Conservation (phyloP, 2,329 filamentous ascomycete species). For the Fusarium abutilonis region DNA sequence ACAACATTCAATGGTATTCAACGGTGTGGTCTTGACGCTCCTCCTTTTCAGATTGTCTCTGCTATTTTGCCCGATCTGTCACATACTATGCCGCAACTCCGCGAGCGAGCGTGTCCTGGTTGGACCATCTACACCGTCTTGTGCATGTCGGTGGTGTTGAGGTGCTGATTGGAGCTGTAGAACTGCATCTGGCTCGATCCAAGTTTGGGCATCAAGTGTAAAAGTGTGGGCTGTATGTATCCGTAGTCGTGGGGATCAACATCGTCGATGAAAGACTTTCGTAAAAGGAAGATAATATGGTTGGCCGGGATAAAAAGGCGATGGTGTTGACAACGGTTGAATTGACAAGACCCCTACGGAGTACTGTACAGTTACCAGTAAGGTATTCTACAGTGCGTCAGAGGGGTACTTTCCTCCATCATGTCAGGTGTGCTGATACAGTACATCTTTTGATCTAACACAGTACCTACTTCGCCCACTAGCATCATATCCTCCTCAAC, state of each 20-base stretch:
- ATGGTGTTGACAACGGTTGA: conserved; percentile 25
- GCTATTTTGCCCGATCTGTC: not conserved
- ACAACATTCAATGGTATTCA: conserved; percentile 12
- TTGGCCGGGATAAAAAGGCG: conserved; percentile 17
- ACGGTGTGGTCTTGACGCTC: conserved; percentile 1
- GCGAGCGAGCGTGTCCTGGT: not conserved
- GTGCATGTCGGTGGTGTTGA: conserved; percentile 1
- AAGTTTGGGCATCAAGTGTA: conserved; percentile 26
- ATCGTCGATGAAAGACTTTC: not conserved
- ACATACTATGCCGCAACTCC: not conserved
- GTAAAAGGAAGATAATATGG: not conserved
- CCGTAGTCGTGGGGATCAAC: not conserved
- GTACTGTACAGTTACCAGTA: too few species aligned
- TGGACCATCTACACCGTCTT: not conserved
- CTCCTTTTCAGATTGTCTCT: not conserved
- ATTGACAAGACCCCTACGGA: not conserved
- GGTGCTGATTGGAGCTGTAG: conserved; percentile 11
- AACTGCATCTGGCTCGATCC: conserved; percentile 10
- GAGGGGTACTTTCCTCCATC: conserved; percentile 1
- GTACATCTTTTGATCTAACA: not conserved
- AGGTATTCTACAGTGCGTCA: too few species aligned
- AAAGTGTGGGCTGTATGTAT: not conserved
- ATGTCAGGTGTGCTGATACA: not conserved
- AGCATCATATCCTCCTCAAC: not conserved
- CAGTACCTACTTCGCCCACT: conserved; percentile 1